Conservation (phyloP, 345 rosid genomes). For the Hirschfeldia incana region DNA sequence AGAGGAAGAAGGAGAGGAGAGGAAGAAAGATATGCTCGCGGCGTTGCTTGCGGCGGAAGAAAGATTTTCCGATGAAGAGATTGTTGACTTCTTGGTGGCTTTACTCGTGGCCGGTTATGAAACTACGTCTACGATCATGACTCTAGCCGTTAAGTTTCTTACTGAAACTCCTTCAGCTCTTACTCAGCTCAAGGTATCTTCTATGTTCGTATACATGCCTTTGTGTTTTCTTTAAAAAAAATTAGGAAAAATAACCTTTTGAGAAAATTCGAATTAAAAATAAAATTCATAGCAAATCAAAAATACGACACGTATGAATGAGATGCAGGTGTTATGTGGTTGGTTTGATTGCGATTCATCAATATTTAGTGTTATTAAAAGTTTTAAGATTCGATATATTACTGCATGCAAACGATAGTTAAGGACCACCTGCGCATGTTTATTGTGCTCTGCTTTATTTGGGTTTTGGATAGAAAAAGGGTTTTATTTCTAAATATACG, state of each 20-base stretch:
- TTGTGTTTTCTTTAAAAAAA: not conserved
- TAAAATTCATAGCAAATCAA: not conserved
- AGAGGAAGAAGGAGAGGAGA: slow-evolving; percentile 46
- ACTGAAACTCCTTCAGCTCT: slow-evolving; percentile 89
- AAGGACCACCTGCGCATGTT: slow-evolving; percentile 36
- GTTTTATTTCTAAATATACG: slow-evolving; percentile 7
- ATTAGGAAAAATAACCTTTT: not conserved
- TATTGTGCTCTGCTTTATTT: slow-evolving; percentile 17
- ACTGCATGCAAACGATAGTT: slow-evolving; percentile 23
- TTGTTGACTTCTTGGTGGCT: slow-evolving; percentile 88
- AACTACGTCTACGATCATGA: slow-evolving; percentile 92
- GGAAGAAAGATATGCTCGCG: slow-evolving; percentile 73
- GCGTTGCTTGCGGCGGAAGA: slow-evolving; percentile 72
- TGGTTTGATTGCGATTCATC: slow-evolving; percentile 32
- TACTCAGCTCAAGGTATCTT: slow-evolving; percentile 76
- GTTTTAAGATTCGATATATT: slow-evolving; percentile 21
- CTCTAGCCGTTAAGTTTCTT: slow-evolving; percentile 92
- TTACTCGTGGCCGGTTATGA: slow-evolving; percentile 94
- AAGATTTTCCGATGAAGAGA: slow-evolving; percentile 75
- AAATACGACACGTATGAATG: slow-evolving; percentile 22
- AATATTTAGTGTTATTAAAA: slow-evolving; percentile 16
- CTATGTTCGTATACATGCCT: not conserved
- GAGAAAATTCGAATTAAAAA: not conserved
- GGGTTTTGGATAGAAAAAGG: slow-evolving; percentile 11
- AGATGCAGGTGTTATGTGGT: slow-evolving; percentile 33